Base-by-base conservation (phyloP, 2,329 filamentous ascomycete species). In the Chaetomium globosum region DNA sequence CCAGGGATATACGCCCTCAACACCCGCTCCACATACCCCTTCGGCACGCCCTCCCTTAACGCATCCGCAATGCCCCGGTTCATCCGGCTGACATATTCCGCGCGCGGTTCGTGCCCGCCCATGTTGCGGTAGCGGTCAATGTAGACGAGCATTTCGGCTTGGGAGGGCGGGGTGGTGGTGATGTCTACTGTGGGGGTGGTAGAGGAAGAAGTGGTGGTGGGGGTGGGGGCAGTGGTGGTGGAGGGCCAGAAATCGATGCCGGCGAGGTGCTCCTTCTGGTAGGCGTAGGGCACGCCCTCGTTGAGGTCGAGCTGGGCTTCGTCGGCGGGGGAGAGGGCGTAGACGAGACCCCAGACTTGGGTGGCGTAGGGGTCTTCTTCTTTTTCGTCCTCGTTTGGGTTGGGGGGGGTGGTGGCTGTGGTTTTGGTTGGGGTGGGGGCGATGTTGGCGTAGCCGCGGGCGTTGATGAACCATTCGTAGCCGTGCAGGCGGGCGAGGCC, bases 381-480 rank as follows among this genome's bases (percentile, higher is more conserved):
- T 2, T 73, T 66, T n/a, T 71, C 73, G 2, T 10, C 21, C 16
- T 30, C 13, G 9, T 36, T 36, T 10, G 5, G 33, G 33, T 19
- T 56, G 23, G 23, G 55, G 16, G 19, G 13, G 16, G 2, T 13
- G 16, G 2, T 13, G 36, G 13, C 5, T n/a, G 39, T 19, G 16
- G 31, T 8, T 23, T 2, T 23, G 31, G 49, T 23, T 2, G 31
- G 31, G 49, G 13, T 8, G 9, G 52, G 65, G 30, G 87, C 81
- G n/a, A 91, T 78, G 72, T 91, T 92, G 48, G 89, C 89, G 73
- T 87, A 90, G 16, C 88, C 88, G 1, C 88, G 81, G 54, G 79
- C 75, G 72, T 87, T 89, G 78, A 92, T 90, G 61, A 89, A 80
- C 87, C 87, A 92, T 53, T 75, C 77, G 80, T 86, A 89, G 49